Percentiles rank a stretch among this genome's conserved stretches.
phyloP scores from a whole-genome alignment of 2,329 filamentous ascomycete genomes.

The Ophiosphaerella herpotricha region DNA sequence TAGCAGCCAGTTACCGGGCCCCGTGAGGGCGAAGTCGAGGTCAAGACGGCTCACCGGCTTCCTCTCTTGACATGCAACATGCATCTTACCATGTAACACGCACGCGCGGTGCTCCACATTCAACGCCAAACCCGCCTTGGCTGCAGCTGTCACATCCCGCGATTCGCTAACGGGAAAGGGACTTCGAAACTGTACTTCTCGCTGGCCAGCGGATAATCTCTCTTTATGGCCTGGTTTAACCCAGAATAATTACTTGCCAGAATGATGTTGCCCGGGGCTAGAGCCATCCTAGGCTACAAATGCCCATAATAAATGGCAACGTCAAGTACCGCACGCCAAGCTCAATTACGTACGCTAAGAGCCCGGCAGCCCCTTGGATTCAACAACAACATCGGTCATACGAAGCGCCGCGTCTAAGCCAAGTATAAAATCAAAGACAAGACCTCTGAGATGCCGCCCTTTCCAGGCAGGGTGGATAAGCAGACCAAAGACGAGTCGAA shows the following conservation, averaged over 20 bases:
- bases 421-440: constrained; percentile 2
- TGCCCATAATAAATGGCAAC: no score
- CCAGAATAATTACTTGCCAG: neutral
- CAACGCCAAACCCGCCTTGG: no score
- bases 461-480: constrained; percentile 1
- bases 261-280: neutral
- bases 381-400: neutral
- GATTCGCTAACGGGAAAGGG: neutral
- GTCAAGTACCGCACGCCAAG: constrained; percentile 1
- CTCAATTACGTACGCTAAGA: constrained; percentile 5
- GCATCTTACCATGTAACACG: no score
- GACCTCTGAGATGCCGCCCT: constrained; percentile 4
- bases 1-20: no score
- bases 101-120: no score
- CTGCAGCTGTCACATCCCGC: neutral
- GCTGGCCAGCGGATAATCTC: neutral
- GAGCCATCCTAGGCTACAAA: no score
- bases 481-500: neutral
- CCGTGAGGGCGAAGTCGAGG: no score
- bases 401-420: neutral
- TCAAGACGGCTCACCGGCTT: no score
- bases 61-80: no score
- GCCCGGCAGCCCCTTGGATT: constrained; percentile 1
- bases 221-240: neutral
- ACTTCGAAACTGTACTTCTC: neutral